These are phyloP conservation scores for Dichotomocladium elegans DNA, from an alignment of 371 early-diverging fungal genomes.

Conservation along the genomic window DNA sequence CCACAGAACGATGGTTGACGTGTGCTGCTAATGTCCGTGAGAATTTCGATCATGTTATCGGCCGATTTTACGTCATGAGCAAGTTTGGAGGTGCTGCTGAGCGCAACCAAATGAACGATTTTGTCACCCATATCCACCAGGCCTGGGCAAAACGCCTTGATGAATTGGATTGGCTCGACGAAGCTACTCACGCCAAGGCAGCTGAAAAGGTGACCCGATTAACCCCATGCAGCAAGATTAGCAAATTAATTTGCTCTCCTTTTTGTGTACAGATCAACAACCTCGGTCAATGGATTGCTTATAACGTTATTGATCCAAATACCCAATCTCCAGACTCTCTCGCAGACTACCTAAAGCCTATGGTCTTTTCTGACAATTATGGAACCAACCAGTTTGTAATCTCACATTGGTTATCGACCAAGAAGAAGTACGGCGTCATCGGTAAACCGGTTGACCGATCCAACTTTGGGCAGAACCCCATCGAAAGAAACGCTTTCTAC, in stretches of 20 bases:
- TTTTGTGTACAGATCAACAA: conserved; percentile 6
- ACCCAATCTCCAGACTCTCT: conserved; percentile 43
- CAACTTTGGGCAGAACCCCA: conserved; percentile 47
- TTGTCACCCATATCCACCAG: conserved; percentile 28
- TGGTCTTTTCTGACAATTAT: conserved; percentile 5
- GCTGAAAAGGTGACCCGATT: conserved; percentile 32
- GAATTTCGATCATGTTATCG: conserved; percentile 51
- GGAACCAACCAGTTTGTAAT: conserved; percentile 40
- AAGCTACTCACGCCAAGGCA: conserved; percentile 40
- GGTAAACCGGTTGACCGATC: conserved; percentile 39
- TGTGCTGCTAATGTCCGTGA: no score
- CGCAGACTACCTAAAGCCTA: background rate
- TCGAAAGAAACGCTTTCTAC: conserved; percentile 65
- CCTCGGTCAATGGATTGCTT: conserved; percentile 44
- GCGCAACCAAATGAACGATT: conserved; percentile 18
- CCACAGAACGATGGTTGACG: no score
- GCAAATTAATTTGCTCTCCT: background rate
- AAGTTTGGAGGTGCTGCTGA: conserved; percentile 42
- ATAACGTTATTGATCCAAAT: conserved; percentile 47
- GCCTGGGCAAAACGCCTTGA: conserved; percentile 35
- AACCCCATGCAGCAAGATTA: background rate
- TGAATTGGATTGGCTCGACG: conserved; percentile 52
- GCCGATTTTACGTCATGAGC: conserved; percentile 49
- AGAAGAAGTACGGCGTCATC: conserved; percentile 18
- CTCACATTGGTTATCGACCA: conserved; percentile 12